These are phyloP conservation scores for Buxus sempervirens DNA, from an alignment of 164 flowering plant species.

Conservation along the genomic window DNA sequence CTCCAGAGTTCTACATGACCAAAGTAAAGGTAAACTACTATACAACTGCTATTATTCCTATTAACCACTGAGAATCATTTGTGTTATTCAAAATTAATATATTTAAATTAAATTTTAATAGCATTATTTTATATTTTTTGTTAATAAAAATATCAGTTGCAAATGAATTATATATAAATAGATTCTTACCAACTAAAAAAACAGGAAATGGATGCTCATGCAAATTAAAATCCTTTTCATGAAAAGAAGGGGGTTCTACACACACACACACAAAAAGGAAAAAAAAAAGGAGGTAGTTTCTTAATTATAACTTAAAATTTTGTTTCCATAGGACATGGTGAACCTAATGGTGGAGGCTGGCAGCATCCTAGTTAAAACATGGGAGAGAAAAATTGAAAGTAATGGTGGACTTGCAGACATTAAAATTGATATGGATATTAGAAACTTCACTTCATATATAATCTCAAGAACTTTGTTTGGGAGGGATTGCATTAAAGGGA, in stretches of 20 bases:
- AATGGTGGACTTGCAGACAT: slow-evolving; percentile 13
- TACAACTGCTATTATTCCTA: background rate
- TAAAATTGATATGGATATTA: slow-evolving; percentile 19
- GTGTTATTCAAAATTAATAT: too few relatives aligned
- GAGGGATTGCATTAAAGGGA: slow-evolving; percentile 14
- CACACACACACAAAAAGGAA: too few relatives aligned
- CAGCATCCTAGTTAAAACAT: slow-evolving; percentile 9
- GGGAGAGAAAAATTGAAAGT: slow-evolving; percentile 17
- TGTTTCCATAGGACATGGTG: slow-evolving; percentile 15
- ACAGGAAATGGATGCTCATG: too few relatives aligned
- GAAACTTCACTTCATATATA: slow-evolving; percentile 18
- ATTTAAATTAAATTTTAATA: too few relatives aligned
- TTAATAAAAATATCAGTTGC: background rate
- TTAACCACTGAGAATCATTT: too few relatives aligned
- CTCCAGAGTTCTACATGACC: slow-evolving; percentile 44
- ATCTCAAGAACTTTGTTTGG: slow-evolving; percentile 27
- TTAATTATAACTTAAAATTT: background rate
- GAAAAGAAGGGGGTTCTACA: too few relatives aligned
- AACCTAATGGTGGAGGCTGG: slow-evolving; percentile 20
- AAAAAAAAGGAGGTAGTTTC: background rate
- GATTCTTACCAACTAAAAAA: too few relatives aligned
- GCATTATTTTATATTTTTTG: too few relatives aligned
- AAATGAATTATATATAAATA: too few relatives aligned
- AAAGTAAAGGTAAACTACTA: slow-evolving; percentile 44
- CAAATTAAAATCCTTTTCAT: too few relatives aligned